A percentile compares a stretch with the other conserved stretches of the same genome.
phyloP scores from a whole-genome alignment of 495 filamentous ascomycete genomes.

The Penicillium paradoxum region DNA sequence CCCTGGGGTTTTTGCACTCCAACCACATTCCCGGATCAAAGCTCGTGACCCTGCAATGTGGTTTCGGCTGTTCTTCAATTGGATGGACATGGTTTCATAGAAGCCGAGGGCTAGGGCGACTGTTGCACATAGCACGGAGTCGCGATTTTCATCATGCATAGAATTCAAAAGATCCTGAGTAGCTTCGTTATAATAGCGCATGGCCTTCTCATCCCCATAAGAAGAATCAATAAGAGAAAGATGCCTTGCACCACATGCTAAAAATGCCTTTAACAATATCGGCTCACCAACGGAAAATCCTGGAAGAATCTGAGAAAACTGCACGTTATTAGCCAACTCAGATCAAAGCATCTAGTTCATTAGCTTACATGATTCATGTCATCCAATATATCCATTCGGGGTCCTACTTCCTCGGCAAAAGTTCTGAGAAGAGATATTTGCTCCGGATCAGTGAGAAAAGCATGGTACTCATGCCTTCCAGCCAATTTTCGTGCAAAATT shows the following conservation, averaged over 20 bases:
- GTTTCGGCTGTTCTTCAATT: conserved; percentile 69
- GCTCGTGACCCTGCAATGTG: conserved; percentile 85
- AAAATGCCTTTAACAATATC: conserved; percentile 85
- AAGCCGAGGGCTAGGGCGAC: conserved; percentile 85
- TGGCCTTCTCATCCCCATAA: conserved; percentile 66
- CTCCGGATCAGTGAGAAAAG: conserved; percentile 64
- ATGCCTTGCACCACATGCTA: conserved; percentile 86
- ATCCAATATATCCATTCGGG: conserved; percentile 95
- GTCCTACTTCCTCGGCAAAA: conserved; percentile 84
- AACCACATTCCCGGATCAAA: conserved; percentile 84
- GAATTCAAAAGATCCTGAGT: conserved; percentile 66
- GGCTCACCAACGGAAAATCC: conserved; percentile 76
- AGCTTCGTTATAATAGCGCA: conserved; percentile 77
- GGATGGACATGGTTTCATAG: conserved; percentile 85
- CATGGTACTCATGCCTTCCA: conserved; percentile 32
- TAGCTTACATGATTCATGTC: conserved; percentile 69
- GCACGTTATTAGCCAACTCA: conserved; percentile 13
- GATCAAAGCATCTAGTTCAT: not conserved
- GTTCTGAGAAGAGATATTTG: conserved; percentile 83
- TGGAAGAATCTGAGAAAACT: conserved; percentile 79
- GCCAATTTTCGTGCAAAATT: conserved; percentile 26
- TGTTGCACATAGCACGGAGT: conserved; percentile 82
- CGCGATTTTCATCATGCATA: conserved; percentile 74
- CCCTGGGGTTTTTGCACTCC: conserved; percentile 75
- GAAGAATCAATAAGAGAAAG: conserved; percentile 64